A percentile compares a stretch with the other conserved stretches of the same genome.
Conservation (phyloP, 768 basidiomycete genomes). For the Tricholoma terreum region DNA sequence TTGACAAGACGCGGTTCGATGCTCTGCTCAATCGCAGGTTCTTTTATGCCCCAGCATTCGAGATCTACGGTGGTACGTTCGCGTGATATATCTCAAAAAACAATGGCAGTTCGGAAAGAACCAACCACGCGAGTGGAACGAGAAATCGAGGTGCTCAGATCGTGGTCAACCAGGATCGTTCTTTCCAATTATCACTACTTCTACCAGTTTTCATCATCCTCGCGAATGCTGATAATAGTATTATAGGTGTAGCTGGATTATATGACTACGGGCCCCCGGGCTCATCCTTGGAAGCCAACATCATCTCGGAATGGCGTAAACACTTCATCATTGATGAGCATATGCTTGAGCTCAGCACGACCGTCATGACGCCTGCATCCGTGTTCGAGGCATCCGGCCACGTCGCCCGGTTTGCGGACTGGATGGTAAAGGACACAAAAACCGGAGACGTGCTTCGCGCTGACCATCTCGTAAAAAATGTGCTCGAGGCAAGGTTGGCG, state of each 20-base stretch:
- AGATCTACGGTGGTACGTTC: slow-evolving; percentile 92
- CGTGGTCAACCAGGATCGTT: neutral
- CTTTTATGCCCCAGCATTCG: slow-evolving; percentile 98
- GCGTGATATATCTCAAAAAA: neutral
- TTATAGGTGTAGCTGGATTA: slow-evolving; percentile 86
- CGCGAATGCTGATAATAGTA: neutral
- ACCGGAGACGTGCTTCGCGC: slow-evolving; percentile 97
- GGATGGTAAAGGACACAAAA: slow-evolving; percentile 97
- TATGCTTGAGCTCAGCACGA: slow-evolving; percentile 98
- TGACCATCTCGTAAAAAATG: slow-evolving; percentile 92
- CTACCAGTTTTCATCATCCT: neutral
- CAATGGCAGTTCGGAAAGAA: neutral
- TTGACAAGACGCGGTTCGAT: slow-evolving; percentile 85
- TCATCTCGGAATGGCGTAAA: slow-evolving; percentile 93
- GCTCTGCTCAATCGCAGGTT: slow-evolving; percentile 85
- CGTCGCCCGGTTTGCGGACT: slow-evolving; percentile 97
- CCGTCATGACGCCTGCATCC: slow-evolving; percentile 92
- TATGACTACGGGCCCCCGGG: slow-evolving; percentile 99
- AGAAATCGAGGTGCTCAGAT: neutral
- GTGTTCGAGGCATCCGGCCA: slow-evolving; percentile 98
- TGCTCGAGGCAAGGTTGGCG: slow-evolving; percentile 85
- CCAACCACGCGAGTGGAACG: neutral
- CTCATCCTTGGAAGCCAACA: slow-evolving; percentile 93
- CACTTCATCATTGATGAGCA: slow-evolving; percentile 98
- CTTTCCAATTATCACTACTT: too few relatives aligned